Evolutionary conservation across 106 monocot species (phyloP).

Genomic region (Narthecium ossifragum): DNA sequence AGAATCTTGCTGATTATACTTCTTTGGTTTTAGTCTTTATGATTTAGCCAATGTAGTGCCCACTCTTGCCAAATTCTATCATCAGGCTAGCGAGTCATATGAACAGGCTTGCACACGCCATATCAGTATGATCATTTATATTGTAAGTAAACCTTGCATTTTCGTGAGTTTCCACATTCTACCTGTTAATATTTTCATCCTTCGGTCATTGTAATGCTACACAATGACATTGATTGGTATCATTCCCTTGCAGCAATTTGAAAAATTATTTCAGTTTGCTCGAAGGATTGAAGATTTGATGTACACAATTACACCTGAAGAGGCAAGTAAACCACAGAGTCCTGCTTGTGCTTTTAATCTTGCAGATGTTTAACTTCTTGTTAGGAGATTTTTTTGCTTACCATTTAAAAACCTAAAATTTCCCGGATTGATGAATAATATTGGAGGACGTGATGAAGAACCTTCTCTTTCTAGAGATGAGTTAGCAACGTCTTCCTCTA

Average conservation of each 20-base stretch:
- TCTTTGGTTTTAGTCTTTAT: constrained; percentile 73
- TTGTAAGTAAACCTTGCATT: constrained; percentile 40
- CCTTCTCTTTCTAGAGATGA: too few relatives aligned
- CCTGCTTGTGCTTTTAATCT: neutral
- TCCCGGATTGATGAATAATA: too few relatives aligned
- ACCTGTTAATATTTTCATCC: neutral
- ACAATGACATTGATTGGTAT: neutral
- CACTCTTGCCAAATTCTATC: constrained; percentile 93
- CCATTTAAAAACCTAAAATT: too few relatives aligned
- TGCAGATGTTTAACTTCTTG: neutral
- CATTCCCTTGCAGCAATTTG: constrained; percentile 79
- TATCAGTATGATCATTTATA: constrained; percentile 71
- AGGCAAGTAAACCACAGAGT: constrained; percentile 46
- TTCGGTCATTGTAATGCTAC: neutral
- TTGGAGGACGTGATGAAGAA: too few relatives aligned
- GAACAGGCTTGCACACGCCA: constrained; percentile 91
- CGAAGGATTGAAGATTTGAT: constrained; percentile 80
- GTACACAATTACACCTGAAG: constrained; percentile 83
- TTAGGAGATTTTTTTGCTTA: too few relatives aligned
- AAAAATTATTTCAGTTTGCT: constrained; percentile 81
- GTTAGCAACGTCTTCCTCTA: too few relatives aligned
- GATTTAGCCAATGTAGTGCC: constrained; percentile 96
- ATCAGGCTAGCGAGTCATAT: constrained; percentile 95
- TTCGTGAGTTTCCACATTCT: neutral
- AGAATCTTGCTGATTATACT: constrained; percentile 4